Evolutionary conservation across 441 rosid genomes (phyloP).

Genomic region (Raphanus hybrid): DNA sequence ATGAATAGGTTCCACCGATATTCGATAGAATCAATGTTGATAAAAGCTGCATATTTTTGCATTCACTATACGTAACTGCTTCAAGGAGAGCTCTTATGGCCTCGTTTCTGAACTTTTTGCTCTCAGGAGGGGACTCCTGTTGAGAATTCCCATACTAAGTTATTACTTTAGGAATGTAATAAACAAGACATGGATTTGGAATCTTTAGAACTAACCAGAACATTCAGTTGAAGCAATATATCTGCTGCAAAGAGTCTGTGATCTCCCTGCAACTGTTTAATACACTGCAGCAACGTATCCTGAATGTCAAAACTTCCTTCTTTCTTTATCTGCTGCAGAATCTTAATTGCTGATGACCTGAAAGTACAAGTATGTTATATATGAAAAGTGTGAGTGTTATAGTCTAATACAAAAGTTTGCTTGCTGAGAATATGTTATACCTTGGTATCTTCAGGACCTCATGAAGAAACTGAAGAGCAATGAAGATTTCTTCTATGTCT

Average conservation of each 20-base stretch:
- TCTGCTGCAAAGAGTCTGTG: constrained; percentile 77
- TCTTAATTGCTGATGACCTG: constrained; percentile 76
- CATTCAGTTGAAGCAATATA: constrained; percentile 74
- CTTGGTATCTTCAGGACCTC: constrained; percentile 81
- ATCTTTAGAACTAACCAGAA: constrained; percentile 51
- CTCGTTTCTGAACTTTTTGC: constrained; percentile 54
- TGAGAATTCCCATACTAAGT: neutral
- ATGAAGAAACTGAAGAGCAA: constrained; percentile 79
- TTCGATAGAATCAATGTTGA: constrained; percentile 75
- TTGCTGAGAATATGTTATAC: constrained; percentile 39
- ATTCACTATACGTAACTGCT: constrained; percentile 56
- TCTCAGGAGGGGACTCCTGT: constrained; percentile 68
- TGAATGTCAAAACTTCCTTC: constrained; percentile 60
- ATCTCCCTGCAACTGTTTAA: constrained; percentile 57
- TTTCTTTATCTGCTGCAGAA: constrained; percentile 65
- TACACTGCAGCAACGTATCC: constrained; percentile 51
- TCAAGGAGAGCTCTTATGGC: constrained; percentile 64
- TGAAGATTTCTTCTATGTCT: constrained; percentile 54
- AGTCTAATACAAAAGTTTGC: neutral
- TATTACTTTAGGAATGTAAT: neutral
- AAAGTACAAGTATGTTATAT: constrained; percentile 24
- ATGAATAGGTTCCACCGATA: constrained; percentile 87
- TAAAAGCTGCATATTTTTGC: constrained; percentile 52
- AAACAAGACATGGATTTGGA: neutral
- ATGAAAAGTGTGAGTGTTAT: neutral